These are phyloP conservation scores for Microsporum audouinii DNA, from an alignment of 2,329 filamentous ascomycete genomes.

Conservation along the genomic window DNA sequence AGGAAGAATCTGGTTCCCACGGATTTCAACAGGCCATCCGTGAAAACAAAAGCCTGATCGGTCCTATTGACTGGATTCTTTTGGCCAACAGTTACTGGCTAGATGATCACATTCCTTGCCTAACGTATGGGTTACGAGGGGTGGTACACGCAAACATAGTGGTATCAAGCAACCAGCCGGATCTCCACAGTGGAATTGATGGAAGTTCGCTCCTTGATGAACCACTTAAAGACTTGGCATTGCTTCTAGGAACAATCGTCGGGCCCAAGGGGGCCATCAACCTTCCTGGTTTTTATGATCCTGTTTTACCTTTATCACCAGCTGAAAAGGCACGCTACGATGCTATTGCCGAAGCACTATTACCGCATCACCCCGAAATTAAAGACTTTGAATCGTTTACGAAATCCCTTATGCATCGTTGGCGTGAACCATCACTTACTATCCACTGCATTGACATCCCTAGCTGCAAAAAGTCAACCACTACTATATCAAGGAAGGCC, in stretches of 20 bases:
- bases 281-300: conserved; percentile 81
- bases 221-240: conserved; percentile 79
- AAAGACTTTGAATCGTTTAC: conserved; percentile 60
- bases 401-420: conserved; percentile 76
- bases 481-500: conserved; percentile 74
- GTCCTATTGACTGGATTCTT: conserved; percentile 84
- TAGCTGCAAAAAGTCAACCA: conserved; percentile 72
- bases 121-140: conserved; percentile 87
- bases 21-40: conserved; percentile 78
- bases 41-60: conserved; percentile 71
- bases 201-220: conserved; percentile 79
- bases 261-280: conserved; percentile 68
- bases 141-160: conserved; percentile 88
- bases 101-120: conserved; percentile 84
- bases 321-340: conserved; percentile 72
- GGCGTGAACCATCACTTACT: conserved; percentile 89
- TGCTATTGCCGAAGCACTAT: conserved; percentile 67
- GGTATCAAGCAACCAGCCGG: conserved; percentile 72
- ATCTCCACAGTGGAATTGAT: conserved; percentile 93
- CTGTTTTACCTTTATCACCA: conserved; percentile 60
- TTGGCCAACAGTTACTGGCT: conserved; percentile 98
- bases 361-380: conserved; percentile 57
- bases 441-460: conserved; percentile 90
- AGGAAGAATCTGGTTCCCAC: conserved; percentile 87
- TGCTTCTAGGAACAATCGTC: conserved; percentile 70